Evolutionary conservation across 1,139 yeast species (phyloP), one percentile per base, ranked within the genome.

Genomic region (Blastobotrys aristatus): DNA sequence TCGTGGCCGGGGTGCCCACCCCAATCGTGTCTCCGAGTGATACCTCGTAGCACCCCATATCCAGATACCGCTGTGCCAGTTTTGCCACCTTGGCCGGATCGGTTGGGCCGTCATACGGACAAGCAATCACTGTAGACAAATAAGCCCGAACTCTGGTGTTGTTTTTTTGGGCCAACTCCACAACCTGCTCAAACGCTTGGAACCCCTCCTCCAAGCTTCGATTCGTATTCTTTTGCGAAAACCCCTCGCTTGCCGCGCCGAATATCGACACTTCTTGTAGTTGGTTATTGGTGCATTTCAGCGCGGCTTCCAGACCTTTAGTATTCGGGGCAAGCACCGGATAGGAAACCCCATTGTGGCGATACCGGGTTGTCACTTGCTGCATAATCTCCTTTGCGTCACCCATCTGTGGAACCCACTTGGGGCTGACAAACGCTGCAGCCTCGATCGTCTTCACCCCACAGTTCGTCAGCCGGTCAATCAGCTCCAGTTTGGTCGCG

Each of bases 21-120:
- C 70, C 70, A 44, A 64, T 66, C 10, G 70, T 66, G 40, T 66
- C 70, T 2, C 69, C 70, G 3, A 66, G 58, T 14, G 69, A 64
- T 13, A 66, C 65, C 47, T 66, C 68, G 48, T 64, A 65, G 52
- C 70, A 64, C 20, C 70, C 70, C 49, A 63, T 49, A 20, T 62
- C 65, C 13, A 64, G 53, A 31, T 62, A 55, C 43, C 55, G 47
- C 42, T 57, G 55, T 1, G 68, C 53, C 24, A 64, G 50, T 38
- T 53, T 50, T 2, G 68, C 65, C 2, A 66, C 70, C 14, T 45
- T 48, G 3, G 48, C 42, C 0, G 70, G 68, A n/a, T 58, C 55
- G 1, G 68, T 66, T 4, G 61, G 58, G 1, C 70, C 70, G 44
- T 66, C 69, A 40, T 62, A 63, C 4, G 70, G 70, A 44, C 70